Base-by-base conservation (phyloP, 2,329 filamentous ascomycete species). In the Colletotrichum graminicola region DNA sequence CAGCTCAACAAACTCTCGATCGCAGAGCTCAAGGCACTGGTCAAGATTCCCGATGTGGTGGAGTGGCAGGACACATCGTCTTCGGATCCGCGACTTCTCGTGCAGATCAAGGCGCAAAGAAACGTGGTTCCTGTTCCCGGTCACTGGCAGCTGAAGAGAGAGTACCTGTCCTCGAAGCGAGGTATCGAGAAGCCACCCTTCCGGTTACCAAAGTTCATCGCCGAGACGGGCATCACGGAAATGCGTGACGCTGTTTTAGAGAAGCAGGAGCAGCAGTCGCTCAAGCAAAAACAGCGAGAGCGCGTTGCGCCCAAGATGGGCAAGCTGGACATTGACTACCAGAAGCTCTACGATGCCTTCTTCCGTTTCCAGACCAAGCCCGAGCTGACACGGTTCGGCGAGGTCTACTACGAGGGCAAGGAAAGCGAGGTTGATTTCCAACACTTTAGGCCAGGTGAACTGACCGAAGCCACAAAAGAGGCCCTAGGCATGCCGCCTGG, bases 401-500 rank as follows among this genome's bases (percentile, higher is more conserved):
- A 99, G 81, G 95, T 99, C n/a, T 99, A 99, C 82, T 98, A 98
- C 80, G 96, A 99, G 82, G 96, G 96, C 79, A 99, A 99, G 81
- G 96, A 99, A 80, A 96, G 94, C 78, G 96, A 99, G 82, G 97
- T 96, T 0, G 97, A 98, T 79, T 88, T 97, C 74, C 92, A 93
- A 76, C 93, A 98, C 82, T 89, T 98, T 71, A 91, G 94, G 74
- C 94, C 96, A 1, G 96, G 96, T 45, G 95, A 98, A 76, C 82
- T 98, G 60, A 96, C 92, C 76, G 94, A 98, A 66, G 91, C 94
- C 76, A 87, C 98, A 51, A 95, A 94, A 78, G 95, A 98, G 78
- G 95, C 96, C 6, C 88, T 99, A 1, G 96, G 94, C 76, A 98
- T 99, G 85, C 93, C 94, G 29, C 93, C 94, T 18, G 95, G 94